Evolutionary conservation across 805 yeast species (phyloP).

Genomic region (Torulaspora indica): DNA sequence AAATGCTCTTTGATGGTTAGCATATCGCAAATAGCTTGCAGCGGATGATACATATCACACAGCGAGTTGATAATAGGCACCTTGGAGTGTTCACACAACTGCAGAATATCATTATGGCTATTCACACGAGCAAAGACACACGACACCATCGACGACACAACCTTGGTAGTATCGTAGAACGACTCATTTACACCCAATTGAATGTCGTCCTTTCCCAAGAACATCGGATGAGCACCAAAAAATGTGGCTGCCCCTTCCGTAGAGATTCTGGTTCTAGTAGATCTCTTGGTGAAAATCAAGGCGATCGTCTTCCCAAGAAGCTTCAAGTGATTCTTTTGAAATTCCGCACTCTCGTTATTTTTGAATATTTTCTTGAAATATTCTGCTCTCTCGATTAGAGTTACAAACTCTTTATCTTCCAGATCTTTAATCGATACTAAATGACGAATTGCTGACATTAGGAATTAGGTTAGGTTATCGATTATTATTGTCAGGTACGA

Average conservation of each 20-base stretch:
- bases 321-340: slow-evolving; percentile 42
- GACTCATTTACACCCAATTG: slow-evolving; percentile 95
- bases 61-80: slow-evolving; percentile 93
- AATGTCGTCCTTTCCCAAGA: slow-evolving; percentile 92
- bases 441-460: slow-evolving; percentile 46
- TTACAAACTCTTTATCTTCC: slow-evolving; percentile 61
- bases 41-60: slow-evolving; percentile 89
- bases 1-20: slow-evolving; percentile 80
- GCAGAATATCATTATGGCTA: slow-evolving; percentile 73
- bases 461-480: neutral
- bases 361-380: slow-evolving; percentile 60
- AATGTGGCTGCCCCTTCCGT: slow-evolving; percentile 91
- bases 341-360: slow-evolving; percentile 41
- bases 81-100: slow-evolving; percentile 67
- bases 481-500: neutral
- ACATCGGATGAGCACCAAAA: slow-evolving; percentile 95
- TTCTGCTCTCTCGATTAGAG: slow-evolving; percentile 70
- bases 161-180: slow-evolving; percentile 80
- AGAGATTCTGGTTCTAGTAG: slow-evolving; percentile 92
- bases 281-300: slow-evolving; percentile 80
- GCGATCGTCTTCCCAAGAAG: slow-evolving; percentile 80
- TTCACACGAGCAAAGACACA: slow-evolving; percentile 95
- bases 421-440: slow-evolving; percentile 78
- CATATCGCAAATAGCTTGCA: slow-evolving; percentile 91
- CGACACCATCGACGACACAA: slow-evolving; percentile 93